These are phyloP conservation scores for Suillus decipiens DNA, from an alignment of 768 basidiomycete genomes.

Conservation along the genomic window DNA sequence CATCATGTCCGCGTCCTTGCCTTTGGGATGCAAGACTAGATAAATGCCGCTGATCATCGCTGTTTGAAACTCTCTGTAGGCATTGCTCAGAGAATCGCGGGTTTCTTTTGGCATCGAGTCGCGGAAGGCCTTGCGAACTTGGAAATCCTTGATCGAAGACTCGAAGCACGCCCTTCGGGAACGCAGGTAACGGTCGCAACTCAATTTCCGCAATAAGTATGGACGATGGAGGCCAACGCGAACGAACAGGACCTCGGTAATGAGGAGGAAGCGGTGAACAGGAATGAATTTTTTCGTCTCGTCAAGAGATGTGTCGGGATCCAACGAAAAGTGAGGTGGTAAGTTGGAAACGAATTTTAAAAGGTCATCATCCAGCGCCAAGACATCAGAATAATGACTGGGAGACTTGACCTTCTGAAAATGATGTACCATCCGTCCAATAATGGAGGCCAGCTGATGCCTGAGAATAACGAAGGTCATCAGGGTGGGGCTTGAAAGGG, in stretches of 20 bases:
- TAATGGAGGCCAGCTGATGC: conserved; percentile 78
- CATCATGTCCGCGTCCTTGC: conserved; percentile 69
- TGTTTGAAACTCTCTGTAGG: conserved; percentile 85
- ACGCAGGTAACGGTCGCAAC: conserved; percentile 77
- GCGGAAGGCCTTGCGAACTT: conserved; percentile 71
- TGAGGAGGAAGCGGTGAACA: conserved; percentile 84
- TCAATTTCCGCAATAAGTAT: conserved; percentile 74
- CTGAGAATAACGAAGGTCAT: conserved; percentile 90
- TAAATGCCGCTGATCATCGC: conserved; percentile 91
- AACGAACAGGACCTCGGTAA: conserved; percentile 88
- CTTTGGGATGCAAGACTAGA: conserved; percentile 76
- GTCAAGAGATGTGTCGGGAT: conserved; percentile 80
- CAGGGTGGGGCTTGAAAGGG: conserved; percentile 70
- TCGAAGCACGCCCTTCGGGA: conserved; percentile 90
- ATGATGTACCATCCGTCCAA: conserved; percentile 89
- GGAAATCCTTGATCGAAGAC: conserved; percentile 84
- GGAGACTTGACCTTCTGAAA: conserved; percentile 83
- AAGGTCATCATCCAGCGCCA: conserved; percentile 81
- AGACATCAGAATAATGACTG: conserved; percentile 82
- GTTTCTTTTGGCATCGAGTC: conserved; percentile 62
- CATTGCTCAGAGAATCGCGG: conserved; percentile 72
- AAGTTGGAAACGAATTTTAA: conserved; percentile 72
- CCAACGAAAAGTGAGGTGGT: conserved; percentile 76
- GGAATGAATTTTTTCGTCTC: conserved; percentile 64
- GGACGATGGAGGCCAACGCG: conserved; percentile 85